Evolutionary conservation across 2,329 filamentous ascomycete species (phyloP), one percentile per base, ranked within the genome.

Genomic region (Aspergillus awamori): DNA sequence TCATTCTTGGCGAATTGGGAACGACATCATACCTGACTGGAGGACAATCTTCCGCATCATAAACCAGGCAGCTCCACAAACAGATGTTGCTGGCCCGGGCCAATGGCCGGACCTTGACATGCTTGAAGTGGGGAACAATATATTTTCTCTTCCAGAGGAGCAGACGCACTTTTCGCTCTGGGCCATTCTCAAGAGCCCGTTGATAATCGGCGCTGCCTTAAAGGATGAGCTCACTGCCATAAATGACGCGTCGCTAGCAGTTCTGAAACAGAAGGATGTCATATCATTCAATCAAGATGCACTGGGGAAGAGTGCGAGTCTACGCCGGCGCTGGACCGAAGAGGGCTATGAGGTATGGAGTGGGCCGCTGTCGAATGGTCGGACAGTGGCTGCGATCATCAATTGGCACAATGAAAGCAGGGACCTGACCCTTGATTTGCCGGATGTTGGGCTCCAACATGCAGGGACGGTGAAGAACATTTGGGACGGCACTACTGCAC

Each of bases 231-330:
- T 55, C 4, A 70, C 66, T 0, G 58, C 78, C 3, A 79, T 81
- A 0, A 74, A 76, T 1, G 59, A 70, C 0, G 69, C 72, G 0
- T 83, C 82, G 0, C 67, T 84, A 13, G 71, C 72, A 5, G 73
- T 83, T 15, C 69, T 84, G 51, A 75, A 74, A 1, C 86, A 87
- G 70, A 74, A 78, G 26, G 84, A 85, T 58, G 80, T 85, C 22
- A 83, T 88, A 24, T 80, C 80, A 0, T 83, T 85, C 67, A 87
- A 87, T 65, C 85, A 87, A 65, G 86, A 87, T 65, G 61, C 80
- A 0, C 70, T 87, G 0, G 83, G 79, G 0, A 73, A 81, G 57
- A 82, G 84, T 48, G 83, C 84, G 0, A 76, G 76, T n/a, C 73
- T 88, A 1, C 70, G 81, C 1, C 73, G 81, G 4, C 76, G 82